Base-by-base conservation (phyloP, 2,329 filamentous ascomycete genomes). In the Colletotrichum agaves region DNA sequence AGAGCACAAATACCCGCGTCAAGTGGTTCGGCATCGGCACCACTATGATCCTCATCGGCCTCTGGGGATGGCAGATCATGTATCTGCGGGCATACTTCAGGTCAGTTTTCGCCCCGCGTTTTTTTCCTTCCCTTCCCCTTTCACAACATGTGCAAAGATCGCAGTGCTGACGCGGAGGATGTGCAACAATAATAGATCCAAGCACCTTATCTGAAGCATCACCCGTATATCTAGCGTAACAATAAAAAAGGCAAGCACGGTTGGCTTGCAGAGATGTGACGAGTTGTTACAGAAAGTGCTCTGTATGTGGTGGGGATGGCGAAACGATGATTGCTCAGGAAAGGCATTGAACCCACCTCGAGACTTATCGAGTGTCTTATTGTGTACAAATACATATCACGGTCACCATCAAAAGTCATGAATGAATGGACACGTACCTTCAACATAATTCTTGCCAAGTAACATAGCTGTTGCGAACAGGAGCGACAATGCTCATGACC, bases 11-110 rank as follows among this genome's bases (percentile, higher is more conserved):
- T 83, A 96, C 92, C 82, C 89, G 96, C 67, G 96, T 99, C 76
- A 99, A 98, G 86, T 98, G 93, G 94, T 99, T 99, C 81, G 95
- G 95, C 55, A 90, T 98, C 78, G 89, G 90, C 72, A 98, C 95
- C 31, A 98, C 97, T 83, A 91, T 93, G 70, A 91, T 98, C 85
- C 84, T 99, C 74, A 85, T 98, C 72, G 93, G 88, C 37, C 85
- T 99, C 74, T 97, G 96, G 80, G 94, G 85, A 46, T 99, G 96
- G 96, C 96, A 99, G 89, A 93, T 99, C 77, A 90, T 99, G 78
- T 99, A 99, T 82, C 86, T 99, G 81, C 88, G 96, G 79, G 94
- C 95, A 71, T 99, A 99, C 86, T 99, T 99, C 87, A 90, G 94
- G 86, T 37, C 12, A 15, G 35, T 13, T 12, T 5, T 33, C 31